Base-by-base conservation (phyloP, 352 stramenopile genomes). In the Thalassiosira livingstoniorum region DNA sequence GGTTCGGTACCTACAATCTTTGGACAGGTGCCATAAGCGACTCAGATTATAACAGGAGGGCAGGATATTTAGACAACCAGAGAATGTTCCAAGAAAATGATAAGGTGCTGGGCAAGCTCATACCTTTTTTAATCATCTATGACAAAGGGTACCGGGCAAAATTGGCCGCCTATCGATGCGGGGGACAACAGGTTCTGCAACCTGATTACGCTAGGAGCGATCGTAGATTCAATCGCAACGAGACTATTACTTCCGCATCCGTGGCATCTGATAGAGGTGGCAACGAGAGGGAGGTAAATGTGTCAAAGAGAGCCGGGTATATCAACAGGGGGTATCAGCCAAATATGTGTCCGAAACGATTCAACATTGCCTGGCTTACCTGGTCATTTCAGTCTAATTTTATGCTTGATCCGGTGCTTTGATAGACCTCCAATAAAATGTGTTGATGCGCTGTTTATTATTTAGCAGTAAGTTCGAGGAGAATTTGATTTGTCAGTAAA, bases 261-360 rank as follows among this genome's bases (percentile, higher is more conserved):
- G 58, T 87, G 2, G 70, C 80, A 34, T 29, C 77, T 58, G 80
- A 87, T 75, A 21, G 75, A n/a, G 66, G 23, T 27, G 80, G 43
- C 13, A 87, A 87, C 65, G 75, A 87, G 43, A 77, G 75, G 34
- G 80, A 18, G 29, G 80, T 87, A 11, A 87, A 87, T 74, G 67
- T 82, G 54, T 66, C 62, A 27, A 86, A 86, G 34, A 70, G 66
- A 71, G 11, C 39, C 39, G 39, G 54, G 7, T 75, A 70, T 37
- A 45, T 85, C 53, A 78, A 54, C 31, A 31, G 29, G 18, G 75
- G 62, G 31, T 87, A 78, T 23, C 57, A 35, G 23, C 37, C 25
- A 54, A 57, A 61, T 27, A 71, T 68, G 47, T 39, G 32, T 60
- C 32, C 71, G 32, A 60, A 68, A 43, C 37, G 35, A 29, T 45